Base-by-base conservation (phyloP, 2,329 filamentous ascomycete genomes). In the Colletotrichum sublineola region DNA sequence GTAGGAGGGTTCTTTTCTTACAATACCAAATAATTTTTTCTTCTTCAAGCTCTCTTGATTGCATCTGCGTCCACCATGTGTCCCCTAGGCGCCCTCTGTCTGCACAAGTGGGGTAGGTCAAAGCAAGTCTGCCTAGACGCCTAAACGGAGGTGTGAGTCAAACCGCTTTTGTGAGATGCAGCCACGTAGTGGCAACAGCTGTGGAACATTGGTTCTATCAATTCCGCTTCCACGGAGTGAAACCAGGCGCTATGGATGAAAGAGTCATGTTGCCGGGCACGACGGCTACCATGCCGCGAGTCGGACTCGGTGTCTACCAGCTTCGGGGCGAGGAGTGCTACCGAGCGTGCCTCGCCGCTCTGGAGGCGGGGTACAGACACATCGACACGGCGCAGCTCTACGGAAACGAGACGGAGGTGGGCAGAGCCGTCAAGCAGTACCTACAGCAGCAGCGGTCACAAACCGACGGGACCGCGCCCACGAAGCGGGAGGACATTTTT, bases 221-320 rank as follows among this genome's bases (percentile, higher is more conserved):
- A 20, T n/a, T 7, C 18, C 18, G 57, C 2, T 18, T 50, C 8
- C n/a, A 40, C 8, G 44, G 29, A 29, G 20, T 18, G 29, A 44
- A 38, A 55, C 14, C 48, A 40, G 2, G 20, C 5, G 75, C 63
- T 12, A 60, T 75, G 50, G n/a, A 74, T 3, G 70, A 74, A 29
- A 61, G 68, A 5, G 53, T 80, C 31, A 33, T 73, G 8, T 74
- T 83, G 5, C 68, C 75, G 7, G 78, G 78, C 20, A 76, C 78
- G 1, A 62, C 31, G 42, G 52, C 31, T 12, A 70, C 69, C 18
- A 91, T 94, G 24, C 92, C 93, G 33, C 86, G 85, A 38, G 86
- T 94, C 12, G 92, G 92, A 15, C 93, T 94, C 77, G 92, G 92
- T 62, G 91, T 94, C 72, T 94, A 92, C 81, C 87, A 86, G 72